Base-by-base conservation (phyloP, 2,329 filamentous ascomycete genomes). In the Cercospora sesami region DNA sequence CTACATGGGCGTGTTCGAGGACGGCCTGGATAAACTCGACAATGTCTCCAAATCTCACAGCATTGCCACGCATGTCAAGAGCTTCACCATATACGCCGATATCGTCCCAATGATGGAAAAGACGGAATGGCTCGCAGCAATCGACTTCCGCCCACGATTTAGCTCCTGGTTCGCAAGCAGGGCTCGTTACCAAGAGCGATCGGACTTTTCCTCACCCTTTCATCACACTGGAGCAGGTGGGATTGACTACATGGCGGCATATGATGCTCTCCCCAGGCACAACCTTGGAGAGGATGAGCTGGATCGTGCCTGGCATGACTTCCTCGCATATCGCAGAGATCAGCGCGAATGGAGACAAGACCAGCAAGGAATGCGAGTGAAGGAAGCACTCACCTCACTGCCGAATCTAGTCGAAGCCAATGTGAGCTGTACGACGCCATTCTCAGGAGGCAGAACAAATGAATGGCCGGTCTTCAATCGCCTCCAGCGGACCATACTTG, bases 31-130 rank as follows among this genome's bases (percentile, higher is more conserved):
- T 4, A 72, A 71, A 9, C 63, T 77, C 5, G 51, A 65, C 21
- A 23, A 53, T 18, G 63, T 78, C 2, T 65, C 71, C 4, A 62
- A 69, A n/a, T 70, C 70, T 2, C 59, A 36, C n/a, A 66, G 69
- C 23, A 45, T 76, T 14, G 66, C 70, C 16, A 72, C 69, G 59
- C 69, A 74, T 62, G 73, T 78, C 60, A 73, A 73, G 48, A 68
- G 67, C 5, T 70, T 77, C 55, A 73, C 73, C n/a, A 72, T 75
- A 61, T 73, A 70, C 58, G 67, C 68, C 3, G 74, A 78, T 45
- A 66, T 75, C n/a, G 30, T 76, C 39, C 75, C 76, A 1, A 26
- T 64, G 12, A 74, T 64, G 67, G 59, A 9, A 5, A 65, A 55
- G 66, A 58, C 58, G 45, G 68, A 48, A 18, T 69, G 23, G 55